These are phyloP conservation scores for Monilinia fructigena DNA, from an alignment of 2,329 filamentous ascomycete genomes.

Conservation along the genomic window DNA sequence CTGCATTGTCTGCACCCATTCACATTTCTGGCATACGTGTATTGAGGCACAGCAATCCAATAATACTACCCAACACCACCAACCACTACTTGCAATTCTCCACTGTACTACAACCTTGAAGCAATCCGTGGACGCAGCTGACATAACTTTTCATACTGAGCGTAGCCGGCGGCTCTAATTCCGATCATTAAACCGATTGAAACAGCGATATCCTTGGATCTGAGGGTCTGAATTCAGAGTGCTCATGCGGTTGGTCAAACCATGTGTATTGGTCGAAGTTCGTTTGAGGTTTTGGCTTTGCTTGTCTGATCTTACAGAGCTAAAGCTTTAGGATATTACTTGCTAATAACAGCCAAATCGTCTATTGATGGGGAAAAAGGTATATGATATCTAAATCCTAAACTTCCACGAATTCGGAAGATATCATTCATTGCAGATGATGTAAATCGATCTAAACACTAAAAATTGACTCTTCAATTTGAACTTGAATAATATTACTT, in stretches of 20 bases:
- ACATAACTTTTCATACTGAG: too few relatives aligned
- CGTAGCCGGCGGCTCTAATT: not conserved
- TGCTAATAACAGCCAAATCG: too few relatives aligned
- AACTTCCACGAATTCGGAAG: too few relatives aligned
- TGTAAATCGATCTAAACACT: not conserved
- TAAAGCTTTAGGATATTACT: not conserved
- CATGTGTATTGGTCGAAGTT: not conserved
- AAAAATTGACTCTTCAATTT: not conserved
- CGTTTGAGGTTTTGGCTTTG: not conserved
- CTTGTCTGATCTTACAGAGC: not conserved
- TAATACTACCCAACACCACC: conserved; percentile 10
- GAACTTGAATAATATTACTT: too few relatives aligned
- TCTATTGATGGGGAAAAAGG: too few relatives aligned
- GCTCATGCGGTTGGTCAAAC: not conserved
- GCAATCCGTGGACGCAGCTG: not conserved
- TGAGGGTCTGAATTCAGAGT: not conserved
- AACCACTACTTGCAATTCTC: not conserved
- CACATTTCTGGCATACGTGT: not conserved
- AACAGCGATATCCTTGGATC: not conserved
- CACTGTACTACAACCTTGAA: not conserved
- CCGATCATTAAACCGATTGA: not conserved
- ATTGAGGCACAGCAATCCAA: conserved; percentile 12
- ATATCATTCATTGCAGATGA: too few relatives aligned
- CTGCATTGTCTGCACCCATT: not conserved
- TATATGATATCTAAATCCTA: too few relatives aligned